Conservation (phyloP, 352 stramenopile genomes). For the Lagenidium giganteum region DNA sequence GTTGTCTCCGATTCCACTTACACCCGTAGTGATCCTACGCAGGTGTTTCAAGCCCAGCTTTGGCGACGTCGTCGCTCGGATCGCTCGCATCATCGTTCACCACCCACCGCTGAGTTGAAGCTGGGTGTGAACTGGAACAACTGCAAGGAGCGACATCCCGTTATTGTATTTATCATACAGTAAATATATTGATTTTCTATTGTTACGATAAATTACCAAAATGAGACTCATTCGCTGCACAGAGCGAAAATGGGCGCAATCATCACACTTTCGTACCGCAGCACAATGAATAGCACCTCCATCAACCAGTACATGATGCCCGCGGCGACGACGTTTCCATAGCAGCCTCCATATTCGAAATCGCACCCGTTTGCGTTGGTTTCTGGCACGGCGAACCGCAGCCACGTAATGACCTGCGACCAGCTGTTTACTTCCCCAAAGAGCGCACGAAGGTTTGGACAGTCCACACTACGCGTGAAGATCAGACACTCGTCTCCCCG, state of each 20-base stretch:
- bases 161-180: no score
- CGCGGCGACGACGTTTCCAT: conserved; percentile 31
- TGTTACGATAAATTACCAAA: no score
- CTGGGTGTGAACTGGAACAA: no score
- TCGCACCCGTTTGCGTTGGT: conserved; percentile 22
- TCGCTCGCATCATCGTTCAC: background rate
- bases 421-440: conserved; percentile 44
- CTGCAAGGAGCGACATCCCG: no score
- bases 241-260: conserved; percentile 40
- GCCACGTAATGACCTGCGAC: conserved; percentile 40
- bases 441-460: conserved; percentile 46
- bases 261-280: conserved; percentile 54
- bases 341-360: conserved; percentile 46
- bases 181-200: no score
- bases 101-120: no score
- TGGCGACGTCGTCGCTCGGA: background rate
- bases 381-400: background rate
- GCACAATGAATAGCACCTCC: conserved; percentile 59
- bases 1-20: conserved; percentile 62
- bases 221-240: no score
- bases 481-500: conserved; percentile 46
- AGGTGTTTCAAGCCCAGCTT: background rate
- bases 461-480: conserved; percentile 41
- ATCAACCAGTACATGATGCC: conserved; percentile 44
- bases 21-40: conserved; percentile 54